A percentile compares a stretch with the other conserved stretches of the same genome.
Evolutionary conservation across 441 rosid genomes (phyloP).

Genomic region (Pelargonium hybrid): DNA sequence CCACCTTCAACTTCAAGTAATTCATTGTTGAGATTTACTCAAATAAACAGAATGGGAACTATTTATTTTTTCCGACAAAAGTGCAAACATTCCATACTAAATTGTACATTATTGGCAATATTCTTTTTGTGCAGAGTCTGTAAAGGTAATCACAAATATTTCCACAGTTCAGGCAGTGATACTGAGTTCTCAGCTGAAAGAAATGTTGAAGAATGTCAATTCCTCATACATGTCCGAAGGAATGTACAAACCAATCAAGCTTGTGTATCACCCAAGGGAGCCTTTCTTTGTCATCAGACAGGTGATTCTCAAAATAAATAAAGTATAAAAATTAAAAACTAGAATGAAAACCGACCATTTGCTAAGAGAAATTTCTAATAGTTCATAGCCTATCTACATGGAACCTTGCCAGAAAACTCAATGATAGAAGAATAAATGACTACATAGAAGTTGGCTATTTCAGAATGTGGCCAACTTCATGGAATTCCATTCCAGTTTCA

Average conservation of each 20-base stretch:
- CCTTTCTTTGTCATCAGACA: slow-evolving; percentile 72
- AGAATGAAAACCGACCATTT: neutral
- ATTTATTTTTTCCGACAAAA: neutral
- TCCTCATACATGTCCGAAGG: slow-evolving; percentile 35
- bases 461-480: neutral
- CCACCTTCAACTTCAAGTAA: neutral
- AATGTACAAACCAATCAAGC: slow-evolving; percentile 46
- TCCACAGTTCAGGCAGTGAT: slow-evolving; percentile 62
- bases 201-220: slow-evolving; percentile 41
- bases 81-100: neutral
- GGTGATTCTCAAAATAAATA: slow-evolving; percentile 25
- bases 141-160: slow-evolving; percentile 47
- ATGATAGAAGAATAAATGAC: neutral
- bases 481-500: neutral
- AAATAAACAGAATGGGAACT: neutral
- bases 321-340: too few species aligned
- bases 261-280: slow-evolving; percentile 58
- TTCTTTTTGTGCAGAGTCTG: slow-evolving; percentile 40
- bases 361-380: neutral
- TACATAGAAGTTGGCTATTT: neutral
- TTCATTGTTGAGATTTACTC: neutral
- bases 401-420: neutral
- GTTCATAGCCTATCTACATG: neutral
- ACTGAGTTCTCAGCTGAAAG: slow-evolving; percentile 62
- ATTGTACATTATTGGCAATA: neutral